Conservation (phyloP, 2,329 filamentous ascomycete genomes). For the Fusarium pseudoanthophilum region DNA sequence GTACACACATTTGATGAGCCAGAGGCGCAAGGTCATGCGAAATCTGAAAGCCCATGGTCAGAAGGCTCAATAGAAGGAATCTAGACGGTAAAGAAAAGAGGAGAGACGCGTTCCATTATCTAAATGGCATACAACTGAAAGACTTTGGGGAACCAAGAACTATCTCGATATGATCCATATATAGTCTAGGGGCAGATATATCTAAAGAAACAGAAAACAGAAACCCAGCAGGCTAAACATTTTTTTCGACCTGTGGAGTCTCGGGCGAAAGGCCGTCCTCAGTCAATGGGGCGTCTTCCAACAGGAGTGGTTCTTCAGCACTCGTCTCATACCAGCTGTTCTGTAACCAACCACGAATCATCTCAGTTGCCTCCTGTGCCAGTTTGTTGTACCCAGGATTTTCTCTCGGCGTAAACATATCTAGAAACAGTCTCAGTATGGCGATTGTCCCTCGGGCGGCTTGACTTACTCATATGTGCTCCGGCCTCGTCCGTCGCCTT, state of each 20-base stretch:
- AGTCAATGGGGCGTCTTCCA: slow-evolving; percentile 31
- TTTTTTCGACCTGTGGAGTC: neutral
- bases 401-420: slow-evolving; percentile 77
- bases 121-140: neutral
- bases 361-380: slow-evolving; percentile 70
- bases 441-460: neutral
- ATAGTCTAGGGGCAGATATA: neutral
- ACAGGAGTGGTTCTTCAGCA: slow-evolving; percentile 47
- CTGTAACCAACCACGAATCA: slow-evolving; percentile 72
- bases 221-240: neutral
- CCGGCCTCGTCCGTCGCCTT: slow-evolving; percentile 79
- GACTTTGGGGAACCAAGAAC: neutral
- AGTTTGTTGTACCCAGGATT: slow-evolving; percentile 80
- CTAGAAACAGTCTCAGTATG: slow-evolving; percentile 49
- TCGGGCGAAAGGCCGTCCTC: neutral
- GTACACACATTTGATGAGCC: slow-evolving; percentile 94
- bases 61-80: slow-evolving; percentile 50
- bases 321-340: slow-evolving; percentile 75
- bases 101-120: neutral
- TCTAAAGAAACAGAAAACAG: neutral
- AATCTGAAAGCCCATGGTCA: slow-evolving; percentile 62
- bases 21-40: slow-evolving; percentile 82
- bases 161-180: slow-evolving; percentile 1
- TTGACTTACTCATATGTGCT: slow-evolving; percentile 77
- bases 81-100: neutral